Base-by-base conservation (phyloP, 805 yeast genomes). In the Candida morakotiae region DNA sequence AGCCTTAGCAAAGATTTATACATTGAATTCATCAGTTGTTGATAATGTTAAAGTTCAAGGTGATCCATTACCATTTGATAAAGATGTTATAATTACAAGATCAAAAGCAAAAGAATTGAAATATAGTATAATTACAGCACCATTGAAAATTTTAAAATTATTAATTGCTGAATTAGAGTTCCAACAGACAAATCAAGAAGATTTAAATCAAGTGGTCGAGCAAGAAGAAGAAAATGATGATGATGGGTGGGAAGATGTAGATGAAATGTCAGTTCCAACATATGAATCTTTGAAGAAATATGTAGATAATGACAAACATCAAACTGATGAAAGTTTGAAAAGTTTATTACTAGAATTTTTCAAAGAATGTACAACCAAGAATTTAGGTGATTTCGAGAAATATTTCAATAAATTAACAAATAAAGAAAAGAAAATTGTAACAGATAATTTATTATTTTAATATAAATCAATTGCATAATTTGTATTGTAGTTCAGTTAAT, bases 231-330 rank as follows among this genome's bases (percentile, higher is more conserved):
- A 46, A 2, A 70, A 51, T 2, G 75, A 66, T 27, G 77, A 63
- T 10, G 81, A 67, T 16, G 87, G 73, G 1, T 83, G 93, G 89
- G 93, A 85, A 48, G 93, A 83, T 48, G 63, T 81, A 42, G 87
- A 82, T 11, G 85, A 79, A 34, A 62, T 77, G 29, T 84, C 81
- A 1, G 75, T 70, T 1, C 76, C 84, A 3, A 74, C 77, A 33
- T 82, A 69, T 51, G 84, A 79, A 17, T 81, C 79, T 41, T 54
- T 84, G 37, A 72, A 77, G 48, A 69, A 75, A 4, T 83, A 75
- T 45, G 75, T 78, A 5, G 74, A 67, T 25, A 69, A 63, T 16
- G 71, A 63, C 27, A 64, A 62, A 21, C 47, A 52, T 2, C 52
- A 55, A 1, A 3, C n/a, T 5, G 70, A 65, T 39, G 62, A 57